Conservation (phyloP, 495 filamentous ascomycete genomes). For the Baudoinia panamericana region DNA sequence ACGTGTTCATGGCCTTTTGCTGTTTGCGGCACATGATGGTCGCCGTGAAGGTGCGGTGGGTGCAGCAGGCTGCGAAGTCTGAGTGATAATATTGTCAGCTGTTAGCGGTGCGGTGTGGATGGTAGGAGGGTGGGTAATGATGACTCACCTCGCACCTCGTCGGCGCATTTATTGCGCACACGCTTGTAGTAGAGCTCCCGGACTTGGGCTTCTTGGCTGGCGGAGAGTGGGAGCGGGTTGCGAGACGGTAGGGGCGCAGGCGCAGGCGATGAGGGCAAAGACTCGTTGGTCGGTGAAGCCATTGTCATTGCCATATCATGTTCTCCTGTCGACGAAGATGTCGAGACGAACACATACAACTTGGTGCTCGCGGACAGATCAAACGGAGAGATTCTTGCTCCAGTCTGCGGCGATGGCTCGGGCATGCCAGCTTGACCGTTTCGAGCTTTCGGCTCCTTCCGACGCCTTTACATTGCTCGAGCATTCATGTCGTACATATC, state of each 20-base stretch:
- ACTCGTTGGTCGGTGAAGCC: neutral
- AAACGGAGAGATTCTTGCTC: too few species aligned
- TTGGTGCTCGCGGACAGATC: too few species aligned
- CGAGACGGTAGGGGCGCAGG: conserved; percentile 9
- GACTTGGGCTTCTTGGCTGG: conserved; percentile 82
- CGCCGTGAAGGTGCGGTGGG: conserved; percentile 68
- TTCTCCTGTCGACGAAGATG: too few species aligned
- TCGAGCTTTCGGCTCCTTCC: too few species aligned
- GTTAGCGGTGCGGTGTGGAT: neutral
- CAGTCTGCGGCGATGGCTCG: too few species aligned
- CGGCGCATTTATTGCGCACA: conserved; percentile 62
- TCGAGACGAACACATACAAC: too few species aligned
- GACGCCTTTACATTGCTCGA: too few species aligned
- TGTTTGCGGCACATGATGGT: conserved; percentile 71
- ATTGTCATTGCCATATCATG: conserved; percentile 4
- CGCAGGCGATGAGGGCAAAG: neutral
- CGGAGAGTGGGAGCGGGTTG: conserved; percentile 85
- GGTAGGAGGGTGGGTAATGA: conserved; percentile 1
- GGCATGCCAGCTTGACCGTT: too few species aligned
- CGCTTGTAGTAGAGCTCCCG: conserved; percentile 78
- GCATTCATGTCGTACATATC: too few species aligned
- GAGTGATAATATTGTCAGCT: neutral
- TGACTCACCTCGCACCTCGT: conserved; percentile 76
- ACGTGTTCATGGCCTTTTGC: conserved; percentile 77
- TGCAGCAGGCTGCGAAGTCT: conserved; percentile 87